Conservation (phyloP, 2,329 filamentous ascomycete species). For the Botryotinia calthae region DNA sequence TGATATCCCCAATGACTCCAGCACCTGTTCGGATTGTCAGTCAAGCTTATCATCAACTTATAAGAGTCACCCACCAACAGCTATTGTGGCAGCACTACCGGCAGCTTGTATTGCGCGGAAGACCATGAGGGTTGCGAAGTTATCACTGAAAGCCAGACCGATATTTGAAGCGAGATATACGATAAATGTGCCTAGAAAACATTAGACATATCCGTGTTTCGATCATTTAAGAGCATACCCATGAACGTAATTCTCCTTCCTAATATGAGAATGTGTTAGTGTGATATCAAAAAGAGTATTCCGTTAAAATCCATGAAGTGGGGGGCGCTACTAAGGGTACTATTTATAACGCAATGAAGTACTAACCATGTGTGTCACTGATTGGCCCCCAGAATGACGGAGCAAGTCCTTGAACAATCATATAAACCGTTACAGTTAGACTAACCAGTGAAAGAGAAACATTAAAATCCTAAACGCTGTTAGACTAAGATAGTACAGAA, state of each 20-base stretch:
- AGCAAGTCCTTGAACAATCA: conserved; percentile 51
- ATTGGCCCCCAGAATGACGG: conserved; percentile 46
- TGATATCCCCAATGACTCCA: conserved; percentile 17
- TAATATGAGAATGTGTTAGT: neutral
- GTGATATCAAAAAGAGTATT: neutral
- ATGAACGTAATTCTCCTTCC: conserved; percentile 14
- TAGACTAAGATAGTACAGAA: neutral
- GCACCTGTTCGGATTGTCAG: conserved; percentile 4
- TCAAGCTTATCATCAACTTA: conserved; percentile 30
- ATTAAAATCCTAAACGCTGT: conserved; percentile 8
- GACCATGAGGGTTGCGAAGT: conserved; percentile 45
- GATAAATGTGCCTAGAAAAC: conserved; percentile 41
- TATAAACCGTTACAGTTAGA: conserved; percentile 48
- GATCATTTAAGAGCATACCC: conserved; percentile 22
- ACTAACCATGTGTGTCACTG: conserved; percentile 33
- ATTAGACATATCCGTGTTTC: neutral
- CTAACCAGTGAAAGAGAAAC: conserved; percentile 34
- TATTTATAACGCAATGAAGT: neutral
- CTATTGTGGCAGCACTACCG: conserved; percentile 49
- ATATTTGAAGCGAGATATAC: conserved; percentile 50
- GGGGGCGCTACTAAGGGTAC: neutral
- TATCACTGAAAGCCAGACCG: conserved; percentile 45
- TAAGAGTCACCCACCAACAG: conserved; percentile 45
- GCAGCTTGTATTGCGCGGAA: conserved; percentile 47
- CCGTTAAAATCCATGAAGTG: neutral